These are phyloP conservation scores for Syzygium malaccense DNA, from an alignment of 441 rosid species.

Conservation along the genomic window DNA sequence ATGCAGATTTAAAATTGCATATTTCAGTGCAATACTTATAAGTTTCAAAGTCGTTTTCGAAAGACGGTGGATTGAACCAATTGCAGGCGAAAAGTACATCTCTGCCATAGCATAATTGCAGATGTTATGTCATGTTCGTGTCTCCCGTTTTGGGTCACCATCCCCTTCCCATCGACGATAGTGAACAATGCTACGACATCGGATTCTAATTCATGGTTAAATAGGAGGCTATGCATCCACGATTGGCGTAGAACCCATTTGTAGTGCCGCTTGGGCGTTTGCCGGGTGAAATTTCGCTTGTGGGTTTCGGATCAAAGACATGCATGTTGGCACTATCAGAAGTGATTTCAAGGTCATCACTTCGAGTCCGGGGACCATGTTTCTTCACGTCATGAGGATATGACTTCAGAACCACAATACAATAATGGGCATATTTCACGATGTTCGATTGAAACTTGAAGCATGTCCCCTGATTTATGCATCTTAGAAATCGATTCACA, in stretches of 20 bases:
- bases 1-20: background rate
- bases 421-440: background rate
- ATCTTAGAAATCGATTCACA: background rate
- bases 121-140: background rate
- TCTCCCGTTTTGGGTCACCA: background rate
- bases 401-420: background rate
- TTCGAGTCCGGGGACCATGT: background rate
- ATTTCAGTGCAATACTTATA: background rate
- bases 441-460: background rate
- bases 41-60: background rate
- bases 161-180: background rate
- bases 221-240: background rate
- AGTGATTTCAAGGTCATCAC: background rate
- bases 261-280: background rate
- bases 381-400: background rate
- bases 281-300: background rate
- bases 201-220: background rate
- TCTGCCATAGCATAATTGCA: background rate
- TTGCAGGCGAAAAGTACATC: background rate
- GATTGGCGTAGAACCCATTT: background rate
- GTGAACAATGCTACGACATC: background rate
- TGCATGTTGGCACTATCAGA: background rate
- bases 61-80: background rate
- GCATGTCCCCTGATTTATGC: background rate
- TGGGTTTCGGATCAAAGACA: background rate